Conservation (phyloP, 331 rosid genomes). For the Quercus phellos region DNA sequence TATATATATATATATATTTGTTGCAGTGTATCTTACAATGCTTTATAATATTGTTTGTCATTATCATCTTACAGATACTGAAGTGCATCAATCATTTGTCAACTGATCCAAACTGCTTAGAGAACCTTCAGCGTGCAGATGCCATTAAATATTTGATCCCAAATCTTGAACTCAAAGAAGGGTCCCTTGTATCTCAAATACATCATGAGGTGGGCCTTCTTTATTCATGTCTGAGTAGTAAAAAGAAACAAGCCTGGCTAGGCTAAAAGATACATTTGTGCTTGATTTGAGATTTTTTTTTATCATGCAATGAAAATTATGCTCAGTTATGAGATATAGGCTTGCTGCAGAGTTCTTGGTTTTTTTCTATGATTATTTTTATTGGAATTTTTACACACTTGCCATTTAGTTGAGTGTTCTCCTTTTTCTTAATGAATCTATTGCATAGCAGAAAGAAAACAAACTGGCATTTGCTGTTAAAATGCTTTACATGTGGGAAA, state of each 20-base stretch:
- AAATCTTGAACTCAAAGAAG: conserved; percentile 96
- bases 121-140: conserved; percentile 98
- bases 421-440: not conserved
- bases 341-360: not conserved
- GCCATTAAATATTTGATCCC: conserved; percentile 98
- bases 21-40: conserved; percentile 15
- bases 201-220: conserved; percentile 70
- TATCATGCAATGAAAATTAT: not conserved
- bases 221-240: conserved; percentile 10
- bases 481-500: not conserved
- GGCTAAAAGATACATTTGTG: not conserved
- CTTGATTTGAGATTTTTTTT: not conserved
- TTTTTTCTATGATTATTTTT: not conserved
- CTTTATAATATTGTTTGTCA: conserved; percentile 3
- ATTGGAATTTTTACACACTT: not conserved
- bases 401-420: not conserved
- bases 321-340: not conserved
- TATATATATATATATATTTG: not conserved
- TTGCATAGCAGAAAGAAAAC: not conserved
- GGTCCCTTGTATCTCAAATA: conserved; percentile 86
- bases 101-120: conserved; percentile 99
- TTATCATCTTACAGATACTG: conserved; percentile 56
- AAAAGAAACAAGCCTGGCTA: conserved; percentile 1
- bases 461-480: not conserved
- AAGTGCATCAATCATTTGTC: conserved; percentile 89